phyloP scores from a whole-genome alignment of 768 basidiomycete species.

The Boletus barrowsii region DNA sequence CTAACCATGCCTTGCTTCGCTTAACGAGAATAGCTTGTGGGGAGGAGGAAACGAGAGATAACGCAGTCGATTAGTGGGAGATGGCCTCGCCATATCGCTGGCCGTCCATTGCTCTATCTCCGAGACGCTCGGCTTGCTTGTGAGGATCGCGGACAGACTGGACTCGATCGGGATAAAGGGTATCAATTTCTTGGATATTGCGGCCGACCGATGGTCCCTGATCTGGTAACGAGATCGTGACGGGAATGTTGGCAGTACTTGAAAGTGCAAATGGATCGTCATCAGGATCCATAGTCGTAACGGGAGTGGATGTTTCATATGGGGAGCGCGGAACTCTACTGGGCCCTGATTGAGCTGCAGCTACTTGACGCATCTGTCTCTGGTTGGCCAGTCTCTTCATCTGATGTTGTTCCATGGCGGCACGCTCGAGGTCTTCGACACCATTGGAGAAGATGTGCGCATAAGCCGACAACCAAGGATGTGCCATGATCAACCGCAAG shows the following conservation, averaged over 20 bases:
- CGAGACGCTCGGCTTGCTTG: too few species aligned
- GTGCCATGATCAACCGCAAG: conserved; percentile 76
- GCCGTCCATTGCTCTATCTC: too few species aligned
- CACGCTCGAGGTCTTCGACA: conserved; percentile 75
- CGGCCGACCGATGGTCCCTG: conserved; percentile 18
- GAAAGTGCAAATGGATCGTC: conserved; percentile 73
- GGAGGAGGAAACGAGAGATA: too few species aligned
- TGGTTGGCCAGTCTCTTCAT: conserved; percentile 80
- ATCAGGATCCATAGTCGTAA: conserved; percentile 39
- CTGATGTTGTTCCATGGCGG: conserved; percentile 82
- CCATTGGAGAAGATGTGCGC: conserved; percentile 54
- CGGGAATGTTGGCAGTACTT: conserved; percentile 25
- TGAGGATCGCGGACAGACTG: too few species aligned
- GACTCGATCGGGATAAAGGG: conserved; percentile 6
- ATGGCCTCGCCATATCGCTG: too few species aligned
- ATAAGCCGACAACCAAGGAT: conserved; percentile 73
- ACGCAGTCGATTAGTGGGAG: too few species aligned
- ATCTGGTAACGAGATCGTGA: conserved; percentile 29
- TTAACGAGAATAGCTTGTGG: too few species aligned
- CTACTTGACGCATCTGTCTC: conserved; percentile 63
- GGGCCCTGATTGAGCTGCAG: conserved; percentile 26
- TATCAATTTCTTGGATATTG: conserved; percentile 17
- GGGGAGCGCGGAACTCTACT: conserved; percentile 44
- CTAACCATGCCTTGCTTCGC: too few species aligned
- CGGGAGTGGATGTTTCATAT: conserved; percentile 65